These are phyloP conservation scores for Trichoderma guizhouense DNA, from an alignment of 2,329 filamentous ascomycete genomes.

Conservation along the genomic window DNA sequence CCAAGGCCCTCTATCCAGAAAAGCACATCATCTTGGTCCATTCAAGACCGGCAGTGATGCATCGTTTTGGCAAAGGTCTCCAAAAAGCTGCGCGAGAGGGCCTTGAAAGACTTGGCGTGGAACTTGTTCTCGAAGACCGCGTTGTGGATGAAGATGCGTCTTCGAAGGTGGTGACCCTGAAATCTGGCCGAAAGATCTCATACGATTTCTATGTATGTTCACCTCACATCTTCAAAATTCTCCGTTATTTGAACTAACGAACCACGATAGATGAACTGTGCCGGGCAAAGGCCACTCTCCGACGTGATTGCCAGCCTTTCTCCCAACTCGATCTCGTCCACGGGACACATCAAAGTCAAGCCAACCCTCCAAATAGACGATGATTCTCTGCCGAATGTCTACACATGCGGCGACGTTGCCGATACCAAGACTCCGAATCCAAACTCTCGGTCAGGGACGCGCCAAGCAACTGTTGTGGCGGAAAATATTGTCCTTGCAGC, in stretches of 20 bases:
- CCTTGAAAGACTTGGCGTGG: constrained; percentile 45
- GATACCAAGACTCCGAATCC: constrained; percentile 45
- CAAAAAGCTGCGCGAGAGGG: constrained; percentile 40
- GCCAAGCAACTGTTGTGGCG: constrained; percentile 51
- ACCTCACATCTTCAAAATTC: neutral
- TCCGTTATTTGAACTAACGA: neutral
- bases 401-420: constrained; percentile 62
- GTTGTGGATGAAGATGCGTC: constrained; percentile 36
- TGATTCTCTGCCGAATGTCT: constrained; percentile 48
- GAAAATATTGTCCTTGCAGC: constrained; percentile 52
- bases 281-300: constrained; percentile 57
- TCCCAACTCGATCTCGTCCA: constrained; percentile 42
- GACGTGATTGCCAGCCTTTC: constrained; percentile 42
- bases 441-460: constrained; percentile 53
- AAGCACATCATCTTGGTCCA: constrained; percentile 58
- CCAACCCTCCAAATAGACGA: constrained; percentile 56
- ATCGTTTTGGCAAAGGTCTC: constrained; percentile 45
- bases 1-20: constrained; percentile 52
- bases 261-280: constrained; percentile 50
- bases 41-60: constrained; percentile 52
- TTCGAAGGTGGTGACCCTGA: constrained; percentile 41
- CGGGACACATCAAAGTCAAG: constrained; percentile 51
- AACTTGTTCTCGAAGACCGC: constrained; percentile 51
- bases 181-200: constrained; percentile 41
- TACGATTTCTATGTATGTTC: constrained; percentile 49